Conservation (phyloP, 1,284 basidiomycete species). For the Trametes pubescens region DNA sequence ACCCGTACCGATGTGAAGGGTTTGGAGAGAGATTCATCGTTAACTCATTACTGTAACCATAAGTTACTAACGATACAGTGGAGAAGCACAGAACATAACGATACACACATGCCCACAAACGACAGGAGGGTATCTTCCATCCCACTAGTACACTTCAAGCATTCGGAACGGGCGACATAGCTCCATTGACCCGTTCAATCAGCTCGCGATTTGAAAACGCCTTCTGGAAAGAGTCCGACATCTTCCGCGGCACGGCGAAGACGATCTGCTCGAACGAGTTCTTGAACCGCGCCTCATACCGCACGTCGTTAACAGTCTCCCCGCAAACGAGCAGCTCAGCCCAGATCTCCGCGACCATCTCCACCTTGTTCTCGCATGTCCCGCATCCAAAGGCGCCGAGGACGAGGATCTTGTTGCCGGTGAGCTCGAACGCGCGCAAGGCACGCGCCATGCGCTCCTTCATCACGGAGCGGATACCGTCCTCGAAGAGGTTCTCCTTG, state of each 20-base stretch:
- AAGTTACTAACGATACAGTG: conserved; percentile 7
- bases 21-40: no score
- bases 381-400: conserved; percentile 60
- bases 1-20: no score
- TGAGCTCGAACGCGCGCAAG: conserved; percentile 54
- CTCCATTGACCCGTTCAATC: conserved; percentile 15
- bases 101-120: conserved; percentile 15
- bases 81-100: conserved; percentile 11
- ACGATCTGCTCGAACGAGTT: conserved; percentile 53
- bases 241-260: conserved; percentile 53
- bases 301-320: conserved; percentile 35
- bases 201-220: conserved; percentile 46
- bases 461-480: conserved; percentile 51
- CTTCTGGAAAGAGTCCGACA: conserved; percentile 47
- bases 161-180: not conserved
- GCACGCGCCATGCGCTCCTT: conserved; percentile 53
- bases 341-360: conserved; percentile 65
- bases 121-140: conserved; percentile 14
- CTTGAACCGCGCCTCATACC: conserved; percentile 46
- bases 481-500: conserved; percentile 47
- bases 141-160: conserved; percentile 12
- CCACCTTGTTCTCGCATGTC: conserved; percentile 51
- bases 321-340: conserved; percentile 58
- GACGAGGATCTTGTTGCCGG: conserved; percentile 52
- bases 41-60: not conserved